phyloP scores from a whole-genome alignment of 352 stramenopile species.

The Thalassiosira exigua region DNA sequence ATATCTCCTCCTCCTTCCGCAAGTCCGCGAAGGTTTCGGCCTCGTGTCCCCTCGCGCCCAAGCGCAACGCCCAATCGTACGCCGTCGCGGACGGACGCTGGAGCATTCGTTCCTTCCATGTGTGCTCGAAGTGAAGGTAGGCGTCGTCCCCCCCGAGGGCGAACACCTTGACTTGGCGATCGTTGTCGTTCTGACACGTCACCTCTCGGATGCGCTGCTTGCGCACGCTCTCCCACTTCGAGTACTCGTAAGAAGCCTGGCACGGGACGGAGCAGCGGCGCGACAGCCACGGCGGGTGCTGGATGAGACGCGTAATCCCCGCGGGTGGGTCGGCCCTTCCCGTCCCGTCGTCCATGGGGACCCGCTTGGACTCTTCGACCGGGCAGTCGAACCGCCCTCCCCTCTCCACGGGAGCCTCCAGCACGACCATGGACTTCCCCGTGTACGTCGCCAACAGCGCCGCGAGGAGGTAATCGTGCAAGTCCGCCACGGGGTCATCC shows the following conservation, averaged over 20 bases:
- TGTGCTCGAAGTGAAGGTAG: slow-evolving; percentile 13
- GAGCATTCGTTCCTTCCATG: slow-evolving; percentile 33
- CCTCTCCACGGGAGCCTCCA: slow-evolving; percentile 28
- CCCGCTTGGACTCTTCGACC: background rate
- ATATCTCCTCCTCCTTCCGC: slow-evolving; percentile 25
- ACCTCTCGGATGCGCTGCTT: too few species aligned
- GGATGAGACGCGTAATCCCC: slow-evolving; percentile 28
- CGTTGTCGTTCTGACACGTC: too few species aligned
- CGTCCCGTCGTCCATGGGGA: background rate
- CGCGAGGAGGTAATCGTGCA: slow-evolving; percentile 48
- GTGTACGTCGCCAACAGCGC: slow-evolving; percentile 33
- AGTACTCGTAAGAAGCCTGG: slow-evolving; percentile 20
- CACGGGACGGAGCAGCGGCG: too few species aligned
- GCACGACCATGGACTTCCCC: slow-evolving; percentile 29
- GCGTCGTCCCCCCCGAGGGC: slow-evolving; percentile 32
- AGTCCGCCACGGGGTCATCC: slow-evolving; percentile 32
- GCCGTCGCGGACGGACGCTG: slow-evolving; percentile 3
- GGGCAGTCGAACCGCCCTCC: slow-evolving; percentile 47
- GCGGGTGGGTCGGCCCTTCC: slow-evolving; percentile 3
- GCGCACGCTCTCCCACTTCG: slow-evolving; percentile 7
- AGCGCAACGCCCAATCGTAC: slow-evolving; percentile 33
- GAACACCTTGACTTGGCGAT: slow-evolving; percentile 26
- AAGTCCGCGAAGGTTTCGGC: slow-evolving; percentile 35
- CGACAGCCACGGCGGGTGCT: slow-evolving; percentile 32
- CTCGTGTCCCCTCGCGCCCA: slow-evolving; percentile 41